These are phyloP conservation scores for Claviceps humidiphila DNA, from an alignment of 2,329 filamentous ascomycete genomes.

Conservation along the genomic window DNA sequence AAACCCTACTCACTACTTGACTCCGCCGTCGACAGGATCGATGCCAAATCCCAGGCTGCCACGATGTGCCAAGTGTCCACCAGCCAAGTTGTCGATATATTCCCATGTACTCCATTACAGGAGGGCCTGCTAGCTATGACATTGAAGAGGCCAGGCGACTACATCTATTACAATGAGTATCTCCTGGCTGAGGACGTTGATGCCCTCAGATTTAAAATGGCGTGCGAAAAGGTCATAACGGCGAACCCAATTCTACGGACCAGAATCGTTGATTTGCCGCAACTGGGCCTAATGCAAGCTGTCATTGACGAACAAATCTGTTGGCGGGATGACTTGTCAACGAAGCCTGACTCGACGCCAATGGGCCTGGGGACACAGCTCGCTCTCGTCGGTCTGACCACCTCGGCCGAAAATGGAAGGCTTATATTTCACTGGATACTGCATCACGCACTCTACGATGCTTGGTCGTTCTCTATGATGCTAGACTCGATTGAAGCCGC, in stretches of 20 bases:
- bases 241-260: slow-evolving; percentile 26
- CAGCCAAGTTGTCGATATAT: background rate
- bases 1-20: background rate
- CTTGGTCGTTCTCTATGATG: slow-evolving; percentile 28
- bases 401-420: slow-evolving; percentile 21
- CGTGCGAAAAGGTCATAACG: slow-evolving; percentile 7
- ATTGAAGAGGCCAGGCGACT: slow-evolving; percentile 18
- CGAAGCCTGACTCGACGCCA: background rate
- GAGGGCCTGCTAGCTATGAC: slow-evolving; percentile 25
- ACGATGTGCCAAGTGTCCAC: background rate
- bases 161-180: slow-evolving; percentile 15
- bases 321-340: slow-evolving; percentile 12
- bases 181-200: slow-evolving; percentile 5
- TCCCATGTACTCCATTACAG: slow-evolving; percentile 25
- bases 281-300: slow-evolving; percentile 28
- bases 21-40: background rate
- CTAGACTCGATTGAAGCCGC: slow-evolving; percentile 18
- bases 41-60: background rate
- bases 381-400: slow-evolving; percentile 23
- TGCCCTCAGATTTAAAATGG: slow-evolving; percentile 2
- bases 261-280: slow-evolving; percentile 29
- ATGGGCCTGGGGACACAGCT: slow-evolving; percentile 28
- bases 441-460: slow-evolving; percentile 41
- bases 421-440: slow-evolving; percentile 19
- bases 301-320: slow-evolving; percentile 22